Evolutionary conservation across 1,284 basidiomycete genomes (phyloP).

Genomic region (Sporisorium graminicola): DNA sequence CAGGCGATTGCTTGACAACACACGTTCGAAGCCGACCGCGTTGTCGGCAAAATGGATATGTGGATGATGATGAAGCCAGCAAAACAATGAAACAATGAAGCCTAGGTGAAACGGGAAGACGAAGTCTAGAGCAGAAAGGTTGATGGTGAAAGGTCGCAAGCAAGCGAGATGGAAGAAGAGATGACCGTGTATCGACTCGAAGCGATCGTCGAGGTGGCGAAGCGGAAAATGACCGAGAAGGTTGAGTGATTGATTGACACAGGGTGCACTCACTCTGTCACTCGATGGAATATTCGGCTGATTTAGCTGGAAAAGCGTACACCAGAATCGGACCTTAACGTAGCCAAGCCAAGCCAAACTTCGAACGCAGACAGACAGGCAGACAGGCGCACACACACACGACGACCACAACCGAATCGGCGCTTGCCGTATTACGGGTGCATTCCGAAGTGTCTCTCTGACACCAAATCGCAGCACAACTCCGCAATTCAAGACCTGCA

Average conservation of each 20-base stretch:
- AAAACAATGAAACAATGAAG: constrained; percentile 7
- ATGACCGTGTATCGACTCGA: too few relatives aligned
- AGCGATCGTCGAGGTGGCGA: neutral
- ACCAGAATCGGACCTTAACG: neutral
- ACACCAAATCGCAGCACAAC: neutral
- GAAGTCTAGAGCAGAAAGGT: neutral
- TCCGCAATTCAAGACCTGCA: constrained; percentile 1
- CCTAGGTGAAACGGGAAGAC: neutral
- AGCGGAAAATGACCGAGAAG: neutral
- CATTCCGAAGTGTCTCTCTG: neutral
- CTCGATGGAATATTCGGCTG: neutral
- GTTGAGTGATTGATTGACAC: neutral
- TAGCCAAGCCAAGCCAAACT: neutral
- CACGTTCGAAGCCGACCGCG: neutral
- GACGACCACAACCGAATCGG: neutral
- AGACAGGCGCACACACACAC: neutral
- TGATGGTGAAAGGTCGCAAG: neutral
- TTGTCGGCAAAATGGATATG: too few relatives aligned
- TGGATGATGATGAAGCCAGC: neutral
- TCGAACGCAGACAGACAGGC: neutral
- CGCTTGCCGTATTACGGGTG: neutral
- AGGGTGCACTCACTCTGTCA: neutral
- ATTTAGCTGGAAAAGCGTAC: too few relatives aligned
- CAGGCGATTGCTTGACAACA: neutral
- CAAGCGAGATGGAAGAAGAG: neutral